Evolutionary conservation across 352 stramenopile species (phyloP).

Genomic region (Aphanomyces euteiches): DNA sequence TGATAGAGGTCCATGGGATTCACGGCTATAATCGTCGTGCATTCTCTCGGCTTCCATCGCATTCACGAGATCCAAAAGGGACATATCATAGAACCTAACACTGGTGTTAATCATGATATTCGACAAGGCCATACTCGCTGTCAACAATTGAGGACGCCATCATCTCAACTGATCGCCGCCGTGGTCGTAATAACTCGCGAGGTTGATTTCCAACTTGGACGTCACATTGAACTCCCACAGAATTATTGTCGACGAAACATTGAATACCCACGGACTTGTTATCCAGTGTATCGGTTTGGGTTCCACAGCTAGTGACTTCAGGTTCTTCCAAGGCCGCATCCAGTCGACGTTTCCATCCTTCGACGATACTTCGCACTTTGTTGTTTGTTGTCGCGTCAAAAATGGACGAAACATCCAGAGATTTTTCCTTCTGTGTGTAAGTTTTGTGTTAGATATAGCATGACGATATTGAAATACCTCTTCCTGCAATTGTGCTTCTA

Average conservation of each 20-base stretch:
- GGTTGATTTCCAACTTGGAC: too few species aligned
- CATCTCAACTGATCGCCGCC: neutral
- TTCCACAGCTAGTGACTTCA: too few species aligned
- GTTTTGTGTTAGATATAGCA: too few species aligned
- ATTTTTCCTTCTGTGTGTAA: too few species aligned
- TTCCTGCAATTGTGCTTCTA: neutral
- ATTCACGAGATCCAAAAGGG: slow-evolving; percentile 21
- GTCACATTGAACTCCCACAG: too few species aligned
- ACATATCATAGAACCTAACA: slow-evolving; percentile 29
- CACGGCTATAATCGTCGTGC: neutral
- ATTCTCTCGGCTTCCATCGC: slow-evolving; percentile 10
- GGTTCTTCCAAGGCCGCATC: slow-evolving; percentile 2
- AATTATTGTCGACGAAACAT: too few species aligned
- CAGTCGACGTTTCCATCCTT: slow-evolving; percentile 21
- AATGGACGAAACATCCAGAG: slow-evolving; percentile 8
- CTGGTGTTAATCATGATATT: neutral
- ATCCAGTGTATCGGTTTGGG: too few species aligned
- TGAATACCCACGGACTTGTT: too few species aligned
- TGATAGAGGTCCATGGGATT: neutral
- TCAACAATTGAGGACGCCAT: slow-evolving; percentile 12
- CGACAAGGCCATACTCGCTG: slow-evolving; percentile 18
- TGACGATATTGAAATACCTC: neutral
- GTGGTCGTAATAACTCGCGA: too few species aligned
- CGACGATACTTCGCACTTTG: slow-evolving; percentile 15
- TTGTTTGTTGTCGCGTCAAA: slow-evolving; percentile 6